Base-by-base conservation (phyloP, 2,329 filamentous ascomycete species). In the Botryotinia convoluta region DNA sequence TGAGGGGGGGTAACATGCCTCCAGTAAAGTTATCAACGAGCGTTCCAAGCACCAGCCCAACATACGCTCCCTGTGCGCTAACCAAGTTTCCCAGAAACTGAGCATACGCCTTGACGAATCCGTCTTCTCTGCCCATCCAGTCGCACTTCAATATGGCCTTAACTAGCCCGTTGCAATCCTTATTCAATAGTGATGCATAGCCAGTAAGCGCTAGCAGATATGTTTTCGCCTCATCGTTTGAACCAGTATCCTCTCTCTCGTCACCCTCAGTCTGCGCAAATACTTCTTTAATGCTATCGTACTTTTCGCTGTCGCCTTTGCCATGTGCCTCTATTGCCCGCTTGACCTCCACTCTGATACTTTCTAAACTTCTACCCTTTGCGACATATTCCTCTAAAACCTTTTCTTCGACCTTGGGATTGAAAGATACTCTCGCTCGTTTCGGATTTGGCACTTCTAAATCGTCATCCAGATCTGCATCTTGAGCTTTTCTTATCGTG, bases 21-120 rank as follows among this genome's bases (percentile, higher is more conserved):
- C 85, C 88, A 73, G 88, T 87, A 79, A 99, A 93, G 81, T 94
- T 91, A 74, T 90, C 88, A 72, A 97, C 91, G 74, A 98, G 87
- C 89, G 94, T 95, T 73, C 89, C 87, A 73, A 98, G 87, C 57
- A 97, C 90, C 32, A 89, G 86, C 35, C 87, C 87, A 48, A 97
- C 88, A 82, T 93, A 97, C 22, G 89, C 90, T 62, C 93, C 91
- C 79, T 98, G 93, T 0, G 94, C 92, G 74, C 93, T 97, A 70
- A 94, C 90, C 63, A 99, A 84, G 54, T 90, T 89, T 29, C 89
- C 88, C 37, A 93, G 83, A 77, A 93, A 92, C 78, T 90, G 87
- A 72, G 87, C 86, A 80, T 93, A 94, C 69, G 89, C 87, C 77
- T 88, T 88, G 73, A 90, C 86, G 79, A 93, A 93, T 51, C 86